These are phyloP conservation scores for Trypanosoma caninum DNA, from an alignment of 208 protist genomes.

Conservation along the genomic window DNA sequence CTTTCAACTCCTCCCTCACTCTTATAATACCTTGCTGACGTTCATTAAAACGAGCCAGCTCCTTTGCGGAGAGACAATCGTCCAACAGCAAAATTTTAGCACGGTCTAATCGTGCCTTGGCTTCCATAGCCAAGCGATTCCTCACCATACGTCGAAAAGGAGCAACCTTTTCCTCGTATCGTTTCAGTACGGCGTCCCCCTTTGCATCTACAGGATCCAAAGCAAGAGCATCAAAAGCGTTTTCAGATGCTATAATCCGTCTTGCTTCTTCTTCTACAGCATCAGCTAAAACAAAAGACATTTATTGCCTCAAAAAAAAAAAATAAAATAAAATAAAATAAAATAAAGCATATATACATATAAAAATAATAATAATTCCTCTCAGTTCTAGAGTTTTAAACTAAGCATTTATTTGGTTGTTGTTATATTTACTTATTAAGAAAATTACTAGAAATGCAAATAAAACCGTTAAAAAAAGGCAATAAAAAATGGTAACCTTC, in stretches of 20 bases:
- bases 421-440: too few species aligned
- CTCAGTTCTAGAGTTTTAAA: background rate
- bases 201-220: constrained; percentile 44
- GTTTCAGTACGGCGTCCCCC: constrained; percentile 40
- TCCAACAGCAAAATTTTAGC: constrained; percentile 77
- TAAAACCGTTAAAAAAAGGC: background rate
- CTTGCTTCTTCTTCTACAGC: constrained; percentile 53
- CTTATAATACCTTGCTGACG: constrained; percentile 27
- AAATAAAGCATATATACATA: constrained; percentile 9
- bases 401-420: background rate
- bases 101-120: constrained; percentile 68
- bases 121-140: constrained; percentile 75
- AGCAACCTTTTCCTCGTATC: constrained; percentile 58
- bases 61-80: constrained; percentile 51
- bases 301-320: constrained; percentile 25
- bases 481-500: background rate
- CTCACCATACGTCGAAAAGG: constrained; percentile 68
- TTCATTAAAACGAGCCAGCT: constrained; percentile 38
- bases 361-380: background rate
- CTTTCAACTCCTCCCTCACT: constrained; percentile 42
- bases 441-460: too few species aligned
- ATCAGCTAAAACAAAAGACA: constrained; percentile 70
- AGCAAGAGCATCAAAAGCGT: constrained; percentile 76
- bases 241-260: constrained; percentile 68
- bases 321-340: constrained; percentile 23